Base-by-base conservation (phyloP, 306 rosid species). In the Ceratonia siliqua region DNA sequence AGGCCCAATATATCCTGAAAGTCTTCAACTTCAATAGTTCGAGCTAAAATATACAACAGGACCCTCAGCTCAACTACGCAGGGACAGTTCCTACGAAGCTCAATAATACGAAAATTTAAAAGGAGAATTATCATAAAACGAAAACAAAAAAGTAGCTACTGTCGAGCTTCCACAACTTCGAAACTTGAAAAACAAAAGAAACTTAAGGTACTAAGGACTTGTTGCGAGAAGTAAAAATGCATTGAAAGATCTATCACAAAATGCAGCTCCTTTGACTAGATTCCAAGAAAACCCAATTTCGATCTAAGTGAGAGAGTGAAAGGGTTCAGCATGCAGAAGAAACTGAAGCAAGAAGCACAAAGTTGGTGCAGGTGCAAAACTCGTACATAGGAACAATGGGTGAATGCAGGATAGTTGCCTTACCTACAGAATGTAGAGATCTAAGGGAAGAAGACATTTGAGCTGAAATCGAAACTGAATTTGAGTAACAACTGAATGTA, bases 381-480 rank as follows among this genome's bases (percentile, higher is more conserved):
- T 10, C 32, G 14, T 27, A 38, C 11, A 32, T 33, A n/a, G 43
- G 2, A 6, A 21, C 20, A 30, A 38, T 33, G 22, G 53, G 15
- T 32, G 43, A 32, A 36, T n/a, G 42, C 64, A 62, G 28, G 15
- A 82, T 22, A 20, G 2, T 12, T 30, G 72, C 17, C 25, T 5
- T 65, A 72, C 78, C 71, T 64, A 33, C 68, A 65, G 59, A 76
- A 27, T 85, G 62, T 5, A 36, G 62, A 86, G 94, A 94, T 88
- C 97, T 85, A 79, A 45, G 18, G 13, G 59, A 69, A 20, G 68
- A 49, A 64, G 82, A 66, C 36, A 33, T 48, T n/a, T 57, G 58
- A 62, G 52, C 48, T 52, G 75, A 61, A 74, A 64, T 21, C 12
- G 73, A 46, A 74, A 73, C 33, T 15, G 80, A 62, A 45, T 35